Evolutionary conservation across 192 early-diverging fungal genomes (phyloP).

Genomic region (Umbelopsis ramanniana): DNA sequence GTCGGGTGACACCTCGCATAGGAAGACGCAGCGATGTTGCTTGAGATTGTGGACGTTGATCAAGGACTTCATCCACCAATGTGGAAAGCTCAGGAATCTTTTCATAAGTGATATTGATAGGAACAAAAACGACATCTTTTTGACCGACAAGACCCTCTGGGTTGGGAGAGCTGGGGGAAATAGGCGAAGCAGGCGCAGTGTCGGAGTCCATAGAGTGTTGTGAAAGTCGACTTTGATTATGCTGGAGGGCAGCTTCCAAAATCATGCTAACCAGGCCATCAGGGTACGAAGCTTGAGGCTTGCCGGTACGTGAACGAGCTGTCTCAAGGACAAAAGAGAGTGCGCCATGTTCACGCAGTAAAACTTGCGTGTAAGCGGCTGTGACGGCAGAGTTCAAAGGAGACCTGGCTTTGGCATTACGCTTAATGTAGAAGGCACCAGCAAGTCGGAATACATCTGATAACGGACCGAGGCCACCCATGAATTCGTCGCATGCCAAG

Average conservation of each 20-base stretch:
- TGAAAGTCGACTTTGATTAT: conserved; percentile 34
- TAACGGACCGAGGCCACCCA: conserved; percentile 32
- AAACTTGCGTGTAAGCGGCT: conserved; percentile 39
- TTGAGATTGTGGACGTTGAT: conserved; percentile 29
- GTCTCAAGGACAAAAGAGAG: conserved; percentile 33
- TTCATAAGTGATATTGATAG: conserved; percentile 45
- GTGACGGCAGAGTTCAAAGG: conserved; percentile 41
- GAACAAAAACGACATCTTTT: conserved; percentile 37
- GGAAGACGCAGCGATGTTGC: background rate
- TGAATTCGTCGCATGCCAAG: conserved; percentile 38
- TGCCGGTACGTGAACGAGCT: conserved; percentile 43
- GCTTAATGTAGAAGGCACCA: conserved; percentile 40
- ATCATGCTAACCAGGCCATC: conserved; percentile 45
- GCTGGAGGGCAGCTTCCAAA: conserved; percentile 38
- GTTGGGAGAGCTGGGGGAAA: conserved; percentile 26
- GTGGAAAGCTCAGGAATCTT: conserved; percentile 36
- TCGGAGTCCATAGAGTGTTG: background rate
- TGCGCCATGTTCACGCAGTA: conserved; percentile 41
- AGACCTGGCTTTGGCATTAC: conserved; percentile 32
- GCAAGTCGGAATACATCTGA: conserved; percentile 40
- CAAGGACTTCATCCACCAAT: conserved; percentile 40
- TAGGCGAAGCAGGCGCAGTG: conserved; percentile 22
- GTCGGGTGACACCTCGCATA: conserved; percentile 18
- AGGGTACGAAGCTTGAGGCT: conserved; percentile 27
- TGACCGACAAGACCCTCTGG: conserved; percentile 19